Evolutionary conservation across 2,329 filamentous ascomycete species (phyloP).

Genomic region (Blastomyces silverae): DNA sequence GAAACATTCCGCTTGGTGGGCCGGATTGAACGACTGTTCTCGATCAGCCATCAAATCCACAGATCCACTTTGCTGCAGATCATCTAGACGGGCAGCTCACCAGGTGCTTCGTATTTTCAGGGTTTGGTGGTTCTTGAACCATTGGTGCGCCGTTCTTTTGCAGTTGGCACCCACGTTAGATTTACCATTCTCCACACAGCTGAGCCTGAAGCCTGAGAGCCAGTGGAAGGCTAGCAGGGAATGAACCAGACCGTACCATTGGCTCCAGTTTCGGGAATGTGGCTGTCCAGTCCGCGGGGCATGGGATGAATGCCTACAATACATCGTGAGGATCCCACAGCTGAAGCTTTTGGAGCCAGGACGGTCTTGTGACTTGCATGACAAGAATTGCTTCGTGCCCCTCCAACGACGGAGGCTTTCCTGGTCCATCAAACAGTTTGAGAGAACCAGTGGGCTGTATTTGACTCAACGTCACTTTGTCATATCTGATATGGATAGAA

Average conservation of each 20-base stretch:
- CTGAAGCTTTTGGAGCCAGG: not conserved
- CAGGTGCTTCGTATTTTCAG: not conserved
- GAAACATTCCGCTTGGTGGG: not conserved
- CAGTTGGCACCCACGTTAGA: not conserved
- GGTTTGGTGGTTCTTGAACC: not conserved
- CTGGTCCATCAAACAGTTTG: not conserved
- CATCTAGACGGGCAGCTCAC: not conserved
- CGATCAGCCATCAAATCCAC: not conserved
- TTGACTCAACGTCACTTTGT: not conserved
- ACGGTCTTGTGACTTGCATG: slow-evolving; percentile 8
- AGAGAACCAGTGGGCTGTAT: not conserved
- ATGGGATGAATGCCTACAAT: not conserved
- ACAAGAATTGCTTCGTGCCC: not conserved
- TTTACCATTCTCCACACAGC: not conserved
- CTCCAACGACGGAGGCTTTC: not conserved
- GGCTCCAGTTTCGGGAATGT: not conserved
- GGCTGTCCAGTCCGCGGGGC: not conserved
- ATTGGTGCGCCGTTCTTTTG: not conserved
- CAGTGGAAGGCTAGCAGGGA: too few species aligned
- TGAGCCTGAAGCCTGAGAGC: too few species aligned
- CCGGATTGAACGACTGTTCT: not conserved
- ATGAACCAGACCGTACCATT: not conserved
- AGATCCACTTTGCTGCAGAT: slow-evolving; percentile 3
- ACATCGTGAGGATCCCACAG: not conserved
- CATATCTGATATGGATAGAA: not conserved